Base-by-base conservation (phyloP, 257 asterid genomes). In the Nicotiana attenuata region DNA sequence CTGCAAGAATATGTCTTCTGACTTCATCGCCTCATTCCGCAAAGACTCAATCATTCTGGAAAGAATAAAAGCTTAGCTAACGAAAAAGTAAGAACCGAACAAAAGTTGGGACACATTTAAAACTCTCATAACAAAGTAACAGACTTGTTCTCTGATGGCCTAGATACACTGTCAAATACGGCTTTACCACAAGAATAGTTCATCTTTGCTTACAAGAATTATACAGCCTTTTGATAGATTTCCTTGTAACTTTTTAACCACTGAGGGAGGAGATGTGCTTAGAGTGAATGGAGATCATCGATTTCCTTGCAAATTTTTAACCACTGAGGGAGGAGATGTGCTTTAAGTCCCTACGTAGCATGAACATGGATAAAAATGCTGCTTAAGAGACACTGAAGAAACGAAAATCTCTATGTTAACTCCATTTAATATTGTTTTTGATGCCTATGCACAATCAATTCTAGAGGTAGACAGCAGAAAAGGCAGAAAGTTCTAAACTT, bases 31-130 rank as follows among this genome's bases (percentile, higher is more conserved):
- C 84, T 94, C 96, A 84, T 90, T 88, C 86, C 87, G 95, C 91
- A 92, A 86, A 86, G 99, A 88, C 66, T 83, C 92, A 83, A 96
- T 87, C 92, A 92, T 91, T 93, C 99, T 96, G 97, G 31, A 81
- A 88, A 85, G 79, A 82, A 78, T 65, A 80, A 80, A 52, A 80
- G 13, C 20, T 22, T 13, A 45, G 79, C 45, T 75, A 75, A 47
- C 26, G 41, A 47, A 50, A 75, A 24, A 47, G 15, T 29, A 73
- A 73, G 61, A 73, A 73, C 63, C 41, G 5, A 73, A 75, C 63
- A 75, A 50, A 31, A 3, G 45, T 14, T 17, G 10, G 19, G 16
- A 75, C 79, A 29, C 16, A 11, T 41, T 50, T 14, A 75, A 75
- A 75, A 24, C 41, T 50, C 79, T 50, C 79, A 50, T 57, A 13